These are phyloP conservation scores for Trichoderma sp. DNA, from an alignment of 2,329 filamentous ascomycete genomes.

Conservation along the genomic window DNA sequence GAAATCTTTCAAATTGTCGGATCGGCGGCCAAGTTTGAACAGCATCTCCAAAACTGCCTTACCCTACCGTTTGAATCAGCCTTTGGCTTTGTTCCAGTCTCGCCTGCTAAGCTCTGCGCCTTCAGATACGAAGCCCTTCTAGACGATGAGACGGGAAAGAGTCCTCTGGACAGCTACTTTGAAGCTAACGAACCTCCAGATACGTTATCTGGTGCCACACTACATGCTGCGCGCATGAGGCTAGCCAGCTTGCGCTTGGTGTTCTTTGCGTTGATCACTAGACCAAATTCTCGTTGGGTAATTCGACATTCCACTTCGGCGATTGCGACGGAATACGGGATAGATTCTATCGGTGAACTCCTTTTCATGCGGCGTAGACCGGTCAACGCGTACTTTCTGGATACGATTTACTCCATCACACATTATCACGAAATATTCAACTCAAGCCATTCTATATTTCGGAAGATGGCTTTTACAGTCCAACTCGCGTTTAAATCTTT, in stretches of 20 bases:
- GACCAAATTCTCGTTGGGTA: neutral
- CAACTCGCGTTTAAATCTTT: neutral
- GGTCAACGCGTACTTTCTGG: neutral
- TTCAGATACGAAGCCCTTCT: neutral
- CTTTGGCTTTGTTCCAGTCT: neutral
- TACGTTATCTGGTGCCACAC: neutral
- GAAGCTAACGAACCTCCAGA: neutral
- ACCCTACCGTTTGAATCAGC: neutral
- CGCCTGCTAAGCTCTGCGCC: neutral
- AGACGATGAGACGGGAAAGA: neutral
- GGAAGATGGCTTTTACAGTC: neutral
- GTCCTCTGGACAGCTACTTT: neutral
- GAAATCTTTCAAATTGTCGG: neutral
- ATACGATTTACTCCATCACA: neutral
- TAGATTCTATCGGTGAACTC: neutral
- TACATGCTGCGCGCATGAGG: neutral
- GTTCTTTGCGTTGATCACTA: neutral
- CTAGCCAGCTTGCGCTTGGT: neutral
- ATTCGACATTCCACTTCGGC: neutral
- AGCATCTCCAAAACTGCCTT: neutral
- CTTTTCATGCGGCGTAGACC: neutral
- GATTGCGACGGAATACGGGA: neutral
- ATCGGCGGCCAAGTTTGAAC: neutral
- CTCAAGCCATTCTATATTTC: neutral
- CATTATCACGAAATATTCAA: neutral